Base-by-base conservation (phyloP, 2,329 filamentous ascomycete genomes). In the Microdochium nivale region DNA sequence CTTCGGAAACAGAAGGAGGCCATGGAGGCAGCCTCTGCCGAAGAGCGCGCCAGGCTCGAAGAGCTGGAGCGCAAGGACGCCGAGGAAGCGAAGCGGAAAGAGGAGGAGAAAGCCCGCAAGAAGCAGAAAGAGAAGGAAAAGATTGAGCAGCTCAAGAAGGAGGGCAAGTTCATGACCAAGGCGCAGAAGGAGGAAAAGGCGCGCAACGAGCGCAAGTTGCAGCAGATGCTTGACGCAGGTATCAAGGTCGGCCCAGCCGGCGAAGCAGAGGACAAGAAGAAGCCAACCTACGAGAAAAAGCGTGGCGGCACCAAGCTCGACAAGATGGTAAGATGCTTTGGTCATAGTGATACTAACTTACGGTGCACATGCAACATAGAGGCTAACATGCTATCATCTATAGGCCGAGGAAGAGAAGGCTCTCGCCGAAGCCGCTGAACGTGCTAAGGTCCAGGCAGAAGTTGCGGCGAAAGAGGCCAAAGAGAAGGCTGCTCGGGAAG, bases 71-170 rank as follows among this genome's bases (percentile, higher is more conserved):
- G 77, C 48, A 67, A 70, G 50, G 79, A 77, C 37, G 81, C 76
- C 9, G 89, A 92, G 66, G 88, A 91, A 61, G 67, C 72, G 52
- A 83, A 84, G 70, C 78, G 77, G 53, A 83, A 75, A 58, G 87
- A 88, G 61, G 89, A 92, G 63, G 82, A 83, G 49, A 88, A 82
- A 69, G 83, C 83, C 1, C 70, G 83, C 44, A 92, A 88, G 77
- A 94, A 92, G 76, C 87, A 90, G 62, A 90, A 82, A 65, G 89
- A 95, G 62, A 92, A 88, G 75, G 87, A 91, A 67, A 88, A 81
- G 69, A 84, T 92, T 54, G 89, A 94, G 65, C 86, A 92, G 71
- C 80, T 90, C 52, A 94, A 92, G 79, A 89, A 87, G 67, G 88
- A 90, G 67, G 89, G 89, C 66, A 92, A 89, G 64, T 92, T 87